A percentile compares a stretch with the other conserved stretches of the same genome.
Conservation (phyloP, 176 grass and related monocot genomes). For the Saccharum officinarum region DNA sequence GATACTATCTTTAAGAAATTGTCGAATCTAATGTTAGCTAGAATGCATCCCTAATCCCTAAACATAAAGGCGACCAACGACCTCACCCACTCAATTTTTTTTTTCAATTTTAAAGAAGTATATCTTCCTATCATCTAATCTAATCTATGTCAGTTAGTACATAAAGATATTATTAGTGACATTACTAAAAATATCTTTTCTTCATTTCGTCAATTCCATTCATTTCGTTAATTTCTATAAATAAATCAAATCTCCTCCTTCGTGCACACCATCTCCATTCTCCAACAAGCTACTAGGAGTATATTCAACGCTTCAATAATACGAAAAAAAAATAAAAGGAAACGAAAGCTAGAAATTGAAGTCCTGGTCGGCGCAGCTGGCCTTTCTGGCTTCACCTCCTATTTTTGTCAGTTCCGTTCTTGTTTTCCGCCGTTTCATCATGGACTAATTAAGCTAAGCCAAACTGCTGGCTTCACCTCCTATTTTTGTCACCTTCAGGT, state of each 20-base stretch:
- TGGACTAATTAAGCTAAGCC: slow-evolving; percentile 37
- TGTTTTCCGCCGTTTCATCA: slow-evolving; percentile 37
- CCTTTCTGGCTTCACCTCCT: not conserved
- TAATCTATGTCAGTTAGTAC: not conserved
- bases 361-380: not conserved
- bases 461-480: slow-evolving; percentile 23
- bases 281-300: not conserved
- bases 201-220: slow-evolving; percentile 1
- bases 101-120: not conserved
- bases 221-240: not conserved
- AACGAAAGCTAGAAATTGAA: not conserved
- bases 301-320: not conserved
- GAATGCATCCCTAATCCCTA: no score
- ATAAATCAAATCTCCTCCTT: not conserved
- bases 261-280: slow-evolving; percentile 28
- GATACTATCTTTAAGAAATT: not conserved
- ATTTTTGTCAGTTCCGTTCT: slow-evolving; percentile 24
- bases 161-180: not conserved
- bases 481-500: slow-evolving; percentile 39
- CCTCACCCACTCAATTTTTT: not conserved
- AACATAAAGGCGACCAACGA: not conserved
- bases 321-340: not conserved
- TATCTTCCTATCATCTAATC: not conserved
- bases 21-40: not conserved
- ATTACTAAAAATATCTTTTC: not conserved